Evolutionary conservation across 805 yeast genomes (phyloP).

Genomic region (Starmerella apis): DNA sequence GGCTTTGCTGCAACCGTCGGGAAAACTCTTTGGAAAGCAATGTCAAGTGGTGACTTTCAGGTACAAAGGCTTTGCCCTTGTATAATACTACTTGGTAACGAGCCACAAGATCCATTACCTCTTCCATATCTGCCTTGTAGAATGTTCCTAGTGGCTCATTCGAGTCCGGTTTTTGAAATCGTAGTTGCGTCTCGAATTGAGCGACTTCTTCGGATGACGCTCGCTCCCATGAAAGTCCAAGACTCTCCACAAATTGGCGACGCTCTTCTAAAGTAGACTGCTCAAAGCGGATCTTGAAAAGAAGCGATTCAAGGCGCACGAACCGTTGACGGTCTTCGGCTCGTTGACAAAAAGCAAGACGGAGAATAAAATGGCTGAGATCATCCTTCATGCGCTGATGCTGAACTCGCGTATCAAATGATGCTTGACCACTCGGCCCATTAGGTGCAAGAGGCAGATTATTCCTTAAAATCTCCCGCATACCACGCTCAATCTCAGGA

Average conservation of each 20-base stretch:
- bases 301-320: slow-evolving; percentile 58
- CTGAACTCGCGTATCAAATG: slow-evolving; percentile 2
- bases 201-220: slow-evolving; percentile 54
- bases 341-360: slow-evolving; percentile 76
- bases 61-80: slow-evolving; percentile 72
- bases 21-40: slow-evolving; percentile 61
- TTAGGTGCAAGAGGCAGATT: slow-evolving; percentile 45
- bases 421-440: slow-evolving; percentile 26
- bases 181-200: slow-evolving; percentile 42
- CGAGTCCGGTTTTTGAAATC: slow-evolving; percentile 33
- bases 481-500: slow-evolving; percentile 48
- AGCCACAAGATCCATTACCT: slow-evolving; percentile 61
- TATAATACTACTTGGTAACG: slow-evolving; percentile 57
- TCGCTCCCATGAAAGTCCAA: slow-evolving; percentile 62
- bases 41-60: slow-evolving; percentile 66
- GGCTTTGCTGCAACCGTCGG: slow-evolving; percentile 40
- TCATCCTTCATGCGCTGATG: slow-evolving; percentile 75
- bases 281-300: slow-evolving; percentile 66
- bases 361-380: slow-evolving; percentile 77
- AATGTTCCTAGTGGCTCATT: slow-evolving; percentile 29
- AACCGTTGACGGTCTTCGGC: slow-evolving; percentile 76
- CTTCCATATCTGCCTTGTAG: slow-evolving; percentile 79
- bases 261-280: slow-evolving; percentile 57
- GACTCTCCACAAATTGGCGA: slow-evolving; percentile 51
- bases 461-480: slow-evolving; percentile 57